Evolutionary conservation across 1,139 yeast genomes (phyloP).

Genomic region (Insectozyma bohioensis): DNA sequence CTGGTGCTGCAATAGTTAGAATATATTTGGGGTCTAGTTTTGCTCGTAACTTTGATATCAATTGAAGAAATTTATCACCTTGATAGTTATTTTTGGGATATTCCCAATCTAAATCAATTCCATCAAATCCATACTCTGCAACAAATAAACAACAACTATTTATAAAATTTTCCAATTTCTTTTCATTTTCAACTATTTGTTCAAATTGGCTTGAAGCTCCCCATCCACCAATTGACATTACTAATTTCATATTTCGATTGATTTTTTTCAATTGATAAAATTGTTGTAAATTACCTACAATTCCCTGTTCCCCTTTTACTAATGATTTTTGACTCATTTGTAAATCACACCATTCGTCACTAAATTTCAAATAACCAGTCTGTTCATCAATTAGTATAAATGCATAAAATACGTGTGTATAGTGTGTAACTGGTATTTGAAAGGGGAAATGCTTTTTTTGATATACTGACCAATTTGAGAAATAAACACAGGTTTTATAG

Average conservation of each 20-base stretch:
- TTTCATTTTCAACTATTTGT: slow-evolving; percentile 37
- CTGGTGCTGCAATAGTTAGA: slow-evolving; percentile 78
- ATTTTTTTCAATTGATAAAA: slow-evolving; percentile 48
- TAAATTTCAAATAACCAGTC: slow-evolving; percentile 53
- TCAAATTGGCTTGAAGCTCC: slow-evolving; percentile 58
- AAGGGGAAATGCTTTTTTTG: slow-evolving; percentile 58
- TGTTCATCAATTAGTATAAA: slow-evolving; percentile 59
- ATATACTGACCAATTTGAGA: slow-evolving; percentile 73
- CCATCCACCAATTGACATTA: slow-evolving; percentile 90
- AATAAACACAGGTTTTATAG: slow-evolving; percentile 34
- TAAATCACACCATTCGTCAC: slow-evolving; percentile 71
- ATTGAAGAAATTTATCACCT: slow-evolving; percentile 41
- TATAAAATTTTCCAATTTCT: slow-evolving; percentile 49
- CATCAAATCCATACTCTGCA: slow-evolving; percentile 69
- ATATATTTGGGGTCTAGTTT: slow-evolving; percentile 34
- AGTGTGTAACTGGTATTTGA: slow-evolving; percentile 56
- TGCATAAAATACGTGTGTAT: slow-evolving; percentile 77
- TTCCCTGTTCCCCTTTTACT: slow-evolving; percentile 18
- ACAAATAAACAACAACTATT: slow-evolving; percentile 48
- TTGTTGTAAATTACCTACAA: slow-evolving; percentile 57
- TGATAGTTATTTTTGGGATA: slow-evolving; percentile 59
- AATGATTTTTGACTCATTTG: slow-evolving; percentile 40
- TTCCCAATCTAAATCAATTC: slow-evolving; percentile 95
- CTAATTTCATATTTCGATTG: slow-evolving; percentile 53
- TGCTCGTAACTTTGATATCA: slow-evolving; percentile 44